Evolutionary conservation across 352 stramenopile species (phyloP).

Genomic region (Globisporangium paroecandrum): DNA sequence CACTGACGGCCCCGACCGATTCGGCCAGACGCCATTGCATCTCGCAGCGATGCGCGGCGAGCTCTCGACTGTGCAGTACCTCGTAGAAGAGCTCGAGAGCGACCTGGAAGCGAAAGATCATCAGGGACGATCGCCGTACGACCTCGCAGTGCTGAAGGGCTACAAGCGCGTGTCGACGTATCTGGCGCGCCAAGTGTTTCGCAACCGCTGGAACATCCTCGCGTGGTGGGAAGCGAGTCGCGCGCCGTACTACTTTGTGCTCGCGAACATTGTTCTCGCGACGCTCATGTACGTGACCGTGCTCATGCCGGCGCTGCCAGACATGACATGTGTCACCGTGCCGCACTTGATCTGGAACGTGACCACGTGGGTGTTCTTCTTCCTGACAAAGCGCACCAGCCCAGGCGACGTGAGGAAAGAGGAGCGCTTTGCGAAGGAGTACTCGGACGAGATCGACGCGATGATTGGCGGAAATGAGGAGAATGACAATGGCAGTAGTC

Average conservation of each 20-base stretch:
- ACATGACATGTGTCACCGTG: conserved; percentile 53
- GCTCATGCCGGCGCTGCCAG: conserved; percentile 55
- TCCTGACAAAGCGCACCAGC: conserved; percentile 49
- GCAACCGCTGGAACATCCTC: conserved; percentile 57
- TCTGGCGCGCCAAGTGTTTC: conserved; percentile 38
- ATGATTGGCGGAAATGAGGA: conserved; percentile 28
- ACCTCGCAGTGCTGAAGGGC: conserved; percentile 59
- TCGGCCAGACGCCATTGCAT: conserved; percentile 80
- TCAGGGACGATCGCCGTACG: conserved; percentile 52
- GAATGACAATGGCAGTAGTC: conserved; percentile 12
- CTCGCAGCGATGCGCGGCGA: conserved; percentile 77
- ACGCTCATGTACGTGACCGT: conserved; percentile 44
- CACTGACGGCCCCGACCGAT: conserved; percentile 59
- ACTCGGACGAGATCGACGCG: conserved; percentile 55
- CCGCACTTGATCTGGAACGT: conserved; percentile 59
- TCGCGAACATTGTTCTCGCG: conserved; percentile 44
- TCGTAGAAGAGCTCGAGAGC: conserved; percentile 76
- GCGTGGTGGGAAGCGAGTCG: conserved; percentile 58
- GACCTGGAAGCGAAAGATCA: conserved; percentile 45
- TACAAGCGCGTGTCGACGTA: conserved; percentile 56
- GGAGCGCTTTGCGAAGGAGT: conserved; percentile 36
- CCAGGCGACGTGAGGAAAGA: conserved; percentile 48
- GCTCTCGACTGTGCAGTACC: conserved; percentile 66
- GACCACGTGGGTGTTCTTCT: conserved; percentile 66
- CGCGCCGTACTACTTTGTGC: conserved; percentile 65